phyloP scores from a whole-genome alignment of 108 stramenopile genomes.

The Cyclotella cryptica region DNA sequence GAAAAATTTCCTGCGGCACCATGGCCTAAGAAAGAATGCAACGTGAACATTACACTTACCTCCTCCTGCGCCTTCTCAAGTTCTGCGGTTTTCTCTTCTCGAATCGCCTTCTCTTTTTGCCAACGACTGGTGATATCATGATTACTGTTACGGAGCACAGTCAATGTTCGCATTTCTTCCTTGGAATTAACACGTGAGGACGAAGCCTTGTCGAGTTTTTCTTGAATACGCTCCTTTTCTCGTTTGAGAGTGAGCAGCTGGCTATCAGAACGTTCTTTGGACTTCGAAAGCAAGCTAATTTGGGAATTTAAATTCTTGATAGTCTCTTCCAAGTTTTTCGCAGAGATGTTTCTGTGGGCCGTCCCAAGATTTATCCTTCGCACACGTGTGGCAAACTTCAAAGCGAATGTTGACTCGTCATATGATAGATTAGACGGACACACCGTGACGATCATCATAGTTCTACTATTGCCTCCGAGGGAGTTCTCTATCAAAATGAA shows the following conservation, averaged over 20 bases:
- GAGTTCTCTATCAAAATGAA: constrained; percentile 66
- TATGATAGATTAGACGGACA: constrained; percentile 86
- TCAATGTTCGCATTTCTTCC: constrained; percentile 78
- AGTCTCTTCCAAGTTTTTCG: constrained; percentile 92
- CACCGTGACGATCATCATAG: constrained; percentile 96
- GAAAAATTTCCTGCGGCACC: not conserved
- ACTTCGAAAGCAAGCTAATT: constrained; percentile 74
- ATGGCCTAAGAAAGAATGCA: not conserved
- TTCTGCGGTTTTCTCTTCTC: constrained; percentile 78
- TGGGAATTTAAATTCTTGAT: constrained; percentile 87
- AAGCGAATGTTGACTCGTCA: constrained; percentile 96
- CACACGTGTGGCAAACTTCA: constrained; percentile 98
- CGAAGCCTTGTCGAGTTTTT: constrained; percentile 67
- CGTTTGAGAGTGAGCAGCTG: constrained; percentile 77
- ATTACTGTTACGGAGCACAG: constrained; percentile 80
- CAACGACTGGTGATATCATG: constrained; percentile 83
- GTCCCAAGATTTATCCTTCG: constrained; percentile 91
- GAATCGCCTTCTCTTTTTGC: constrained; percentile 85
- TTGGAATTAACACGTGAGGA: constrained; percentile 63
- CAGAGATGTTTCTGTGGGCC: constrained; percentile 84
- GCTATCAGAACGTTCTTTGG: constrained; percentile 81
- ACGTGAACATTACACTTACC: constrained; percentile 25
- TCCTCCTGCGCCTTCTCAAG: constrained; percentile 71
- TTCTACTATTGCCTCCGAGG: constrained; percentile 95
- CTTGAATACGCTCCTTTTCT: constrained; percentile 84